phyloP scores from a whole-genome alignment of 116 monocot genomes.

The Papilionanthe hybrid region DNA sequence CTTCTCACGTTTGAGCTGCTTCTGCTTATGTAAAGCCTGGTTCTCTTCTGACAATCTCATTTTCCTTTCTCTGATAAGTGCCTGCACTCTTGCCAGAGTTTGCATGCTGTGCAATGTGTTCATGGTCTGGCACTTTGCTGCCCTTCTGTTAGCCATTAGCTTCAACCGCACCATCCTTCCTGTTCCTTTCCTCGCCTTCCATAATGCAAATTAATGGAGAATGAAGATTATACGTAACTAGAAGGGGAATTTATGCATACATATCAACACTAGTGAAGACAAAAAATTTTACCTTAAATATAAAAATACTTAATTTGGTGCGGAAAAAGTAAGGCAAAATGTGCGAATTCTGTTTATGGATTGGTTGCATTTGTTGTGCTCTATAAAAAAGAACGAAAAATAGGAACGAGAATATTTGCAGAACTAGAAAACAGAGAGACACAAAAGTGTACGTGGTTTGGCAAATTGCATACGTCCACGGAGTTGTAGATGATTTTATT shows the following conservation, averaged over 20 bases:
- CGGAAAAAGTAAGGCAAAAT: too few species aligned
- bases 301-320: too few species aligned
- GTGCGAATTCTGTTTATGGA: too few species aligned
- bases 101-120: conserved; percentile 43
- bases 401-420: too few species aligned
- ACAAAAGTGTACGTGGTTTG: too few species aligned
- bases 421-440: too few species aligned
- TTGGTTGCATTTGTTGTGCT: too few species aligned
- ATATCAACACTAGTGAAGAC: too few species aligned
- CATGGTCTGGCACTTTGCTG: conserved; percentile 34
- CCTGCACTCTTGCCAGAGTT: conserved; percentile 37
- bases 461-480: too few species aligned
- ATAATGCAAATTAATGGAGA: background rate
- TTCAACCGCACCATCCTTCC: conserved; percentile 33
- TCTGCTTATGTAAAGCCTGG: conserved; percentile 39
- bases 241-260: background rate
- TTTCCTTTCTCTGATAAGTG: conserved; percentile 37
- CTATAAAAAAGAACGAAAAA: too few species aligned
- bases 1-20: conserved; percentile 32
- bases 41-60: conserved; percentile 40
- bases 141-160: conserved; percentile 22
- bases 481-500: too few species aligned
- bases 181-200: conserved; percentile 14
- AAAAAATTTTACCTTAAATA: too few species aligned
- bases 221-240: background rate